Evolutionary conservation across 2,329 filamentous ascomycete genomes (phyloP).

Genomic region (Coniochaeta sp.): DNA sequence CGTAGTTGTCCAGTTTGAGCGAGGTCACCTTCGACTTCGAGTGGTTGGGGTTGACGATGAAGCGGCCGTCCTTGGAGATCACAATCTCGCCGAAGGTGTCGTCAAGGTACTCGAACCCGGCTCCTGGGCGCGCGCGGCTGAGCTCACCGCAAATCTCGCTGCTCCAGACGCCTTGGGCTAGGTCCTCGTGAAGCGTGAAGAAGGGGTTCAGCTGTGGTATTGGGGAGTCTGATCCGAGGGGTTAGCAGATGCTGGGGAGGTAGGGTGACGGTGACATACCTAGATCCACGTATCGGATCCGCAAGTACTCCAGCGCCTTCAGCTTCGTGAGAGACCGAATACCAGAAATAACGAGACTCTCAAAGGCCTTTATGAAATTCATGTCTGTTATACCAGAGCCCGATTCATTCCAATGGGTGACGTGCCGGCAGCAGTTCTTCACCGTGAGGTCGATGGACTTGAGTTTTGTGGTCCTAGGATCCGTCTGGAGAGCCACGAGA

Average conservation of each 20-base stretch:
- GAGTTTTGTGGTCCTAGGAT: constrained; percentile 42
- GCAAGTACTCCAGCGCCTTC: constrained; percentile 52
- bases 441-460: constrained; percentile 65
- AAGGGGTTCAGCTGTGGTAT: constrained; percentile 66
- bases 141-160: constrained; percentile 57
- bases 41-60: constrained; percentile 49
- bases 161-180: constrained; percentile 67
- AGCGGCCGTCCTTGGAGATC: constrained; percentile 51
- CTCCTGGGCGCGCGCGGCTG: constrained; percentile 47
- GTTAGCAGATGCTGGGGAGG: neutral
- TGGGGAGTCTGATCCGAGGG: constrained; percentile 49
- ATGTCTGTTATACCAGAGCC: constrained; percentile 66
- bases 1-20: constrained; percentile 51
- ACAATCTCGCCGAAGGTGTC: constrained; percentile 57
- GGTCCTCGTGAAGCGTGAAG: constrained; percentile 54
- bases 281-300: constrained; percentile 69
- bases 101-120: constrained; percentile 53
- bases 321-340: constrained; percentile 54
- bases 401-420: constrained; percentile 49
- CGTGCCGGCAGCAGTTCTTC: constrained; percentile 63
- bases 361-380: constrained; percentile 65
- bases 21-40: constrained; percentile 45
- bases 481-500: constrained; percentile 40
- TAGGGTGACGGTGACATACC: constrained; percentile 30
- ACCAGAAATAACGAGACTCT: constrained; percentile 57